Base-by-base conservation (phyloP, 495 filamentous ascomycete species). In the Xylaria telfairii region DNA sequence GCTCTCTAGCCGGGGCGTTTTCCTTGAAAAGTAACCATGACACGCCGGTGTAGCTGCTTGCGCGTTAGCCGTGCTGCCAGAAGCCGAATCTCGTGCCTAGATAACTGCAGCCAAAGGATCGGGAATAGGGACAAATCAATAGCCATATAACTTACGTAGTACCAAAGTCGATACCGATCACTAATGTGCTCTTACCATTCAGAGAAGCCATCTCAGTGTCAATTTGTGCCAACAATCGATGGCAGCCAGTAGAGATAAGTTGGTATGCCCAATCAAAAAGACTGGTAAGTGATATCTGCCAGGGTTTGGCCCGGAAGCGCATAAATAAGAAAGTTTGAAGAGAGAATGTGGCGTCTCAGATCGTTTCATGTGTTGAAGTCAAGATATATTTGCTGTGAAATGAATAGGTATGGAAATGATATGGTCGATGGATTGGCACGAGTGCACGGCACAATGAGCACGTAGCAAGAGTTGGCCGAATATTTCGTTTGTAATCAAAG, bases 151-250 rank as follows among this genome's bases (percentile, higher is more conserved):
- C 74, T 61, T 19, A 76, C 74, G 74, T 76, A 9, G 72, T 76
- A 13, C 74, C 74, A 39, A 76, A 74, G 41, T 76, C 74, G 32
- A 76, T 72, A 4, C 72, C 74, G 0, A 76, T 57, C 9, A 59
- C 65, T 7, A 68, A 46, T n/a, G 62, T 49, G 12, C 24, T 65
- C 42, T 65, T 65, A 4, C 34, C 10, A 0, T 28, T 34, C 26
- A 9, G 0, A 13, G 62, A 17, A 32, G 39, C 26, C 44, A 65
- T 65, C 6, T 10, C 28, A 0, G 32, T 39, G 19, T 39, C 8
- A 7, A 37, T 7, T 0, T n/a, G 21, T 26, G 15, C 44, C 15
- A 19, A 8, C 34, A 37, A 3, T 37, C 8, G 34, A 37, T 37
- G 34, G 34, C 34, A 37, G 34, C 34, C 34, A 4, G 44, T 19